Evolutionary conservation across 768 basidiomycete species (phyloP).

Genomic region (Pholiota conissans): DNA sequence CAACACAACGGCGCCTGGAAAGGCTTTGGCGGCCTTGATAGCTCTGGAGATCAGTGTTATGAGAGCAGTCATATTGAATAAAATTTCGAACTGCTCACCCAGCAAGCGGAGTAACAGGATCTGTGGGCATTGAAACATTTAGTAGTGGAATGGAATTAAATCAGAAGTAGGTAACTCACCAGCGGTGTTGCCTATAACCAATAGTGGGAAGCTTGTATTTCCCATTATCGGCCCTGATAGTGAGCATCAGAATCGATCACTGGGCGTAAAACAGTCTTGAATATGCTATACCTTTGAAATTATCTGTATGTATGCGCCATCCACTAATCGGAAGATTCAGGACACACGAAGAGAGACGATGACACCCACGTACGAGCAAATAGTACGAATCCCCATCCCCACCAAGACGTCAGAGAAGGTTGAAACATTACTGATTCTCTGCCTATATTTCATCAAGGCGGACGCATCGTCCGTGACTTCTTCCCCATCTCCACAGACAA

Average conservation of each 20-base stretch:
- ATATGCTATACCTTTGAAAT: not conserved
- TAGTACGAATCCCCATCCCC: not conserved
- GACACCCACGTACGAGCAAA: not conserved
- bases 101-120: not conserved
- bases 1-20: conserved; percentile 16
- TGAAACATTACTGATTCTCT: not conserved
- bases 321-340: not conserved
- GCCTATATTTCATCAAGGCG: not conserved
- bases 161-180: not conserved
- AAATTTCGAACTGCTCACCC: not conserved
- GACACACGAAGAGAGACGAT: not conserved
- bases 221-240: not conserved
- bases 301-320: not conserved
- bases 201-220: not conserved
- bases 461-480: not conserved
- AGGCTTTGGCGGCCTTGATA: conserved; percentile 4
- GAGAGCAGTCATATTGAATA: not conserved
- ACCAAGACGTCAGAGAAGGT: not conserved
- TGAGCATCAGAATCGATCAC: not conserved
- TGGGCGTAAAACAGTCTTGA: not conserved
- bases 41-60: not conserved
- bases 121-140: not conserved
- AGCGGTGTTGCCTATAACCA: not conserved
- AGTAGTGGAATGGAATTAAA: not conserved
- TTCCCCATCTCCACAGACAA: not conserved